These are phyloP conservation scores for Vitis amurensis DNA, from an alignment of 164 flowering plant genomes.

Conservation along the genomic window DNA sequence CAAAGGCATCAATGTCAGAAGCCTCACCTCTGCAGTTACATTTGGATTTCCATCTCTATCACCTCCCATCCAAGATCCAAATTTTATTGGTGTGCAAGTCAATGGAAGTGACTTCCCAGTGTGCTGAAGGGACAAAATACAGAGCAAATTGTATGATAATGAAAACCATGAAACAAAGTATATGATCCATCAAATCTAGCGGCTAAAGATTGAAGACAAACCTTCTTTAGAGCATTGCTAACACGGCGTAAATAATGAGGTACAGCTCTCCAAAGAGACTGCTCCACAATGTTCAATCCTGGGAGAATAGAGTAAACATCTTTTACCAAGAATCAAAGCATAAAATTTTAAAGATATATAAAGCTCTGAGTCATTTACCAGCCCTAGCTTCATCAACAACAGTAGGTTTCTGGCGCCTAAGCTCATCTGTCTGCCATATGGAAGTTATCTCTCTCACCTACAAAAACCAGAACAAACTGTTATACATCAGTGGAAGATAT, in stretches of 20 bases:
- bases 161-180: neutral
- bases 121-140: conserved; percentile 46
- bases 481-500: neutral
- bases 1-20: neutral
- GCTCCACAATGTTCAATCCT: conserved; percentile 94
- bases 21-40: conserved; percentile 82
- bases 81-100: conserved; percentile 86
- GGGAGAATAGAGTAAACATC: conserved; percentile 6
- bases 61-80: conserved; percentile 99
- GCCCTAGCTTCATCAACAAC: conserved; percentile 98
- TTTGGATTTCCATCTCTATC: conserved; percentile 99
- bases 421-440: conserved; percentile 96
- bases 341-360: conserved; percentile 2
- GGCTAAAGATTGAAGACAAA: conserved; percentile 1
- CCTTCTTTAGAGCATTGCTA: conserved; percentile 92
- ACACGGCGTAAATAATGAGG: conserved; percentile 95
- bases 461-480: conserved; percentile 9
- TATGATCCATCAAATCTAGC: neutral
- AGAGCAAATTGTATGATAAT: conserved; percentile 4
- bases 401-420: conserved; percentile 91
- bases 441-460: conserved; percentile 92
- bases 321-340: conserved; percentile 13
- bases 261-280: conserved; percentile 93
- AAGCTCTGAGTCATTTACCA: conserved; percentile 43
- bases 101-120: conserved; percentile 91